Evolutionary conservation across 345 rosid genomes (phyloP), one percentile per base, ranked within the genome.

Genomic region (Zanthoxylum bungeanum): DNA sequence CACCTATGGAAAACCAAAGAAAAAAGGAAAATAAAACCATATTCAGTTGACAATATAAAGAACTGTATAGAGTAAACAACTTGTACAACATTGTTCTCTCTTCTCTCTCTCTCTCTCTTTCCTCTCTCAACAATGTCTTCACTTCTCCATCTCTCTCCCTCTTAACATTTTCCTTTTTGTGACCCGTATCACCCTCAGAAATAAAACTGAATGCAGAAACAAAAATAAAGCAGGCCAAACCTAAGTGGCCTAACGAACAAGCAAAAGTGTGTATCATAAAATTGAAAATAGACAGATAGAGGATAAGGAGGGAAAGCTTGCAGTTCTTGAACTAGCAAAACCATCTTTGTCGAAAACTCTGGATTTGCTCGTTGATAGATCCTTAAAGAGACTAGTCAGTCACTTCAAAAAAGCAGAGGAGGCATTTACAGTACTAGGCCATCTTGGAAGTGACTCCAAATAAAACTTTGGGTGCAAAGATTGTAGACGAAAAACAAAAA

Each of bases 1-100:
- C 93, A 73, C 96, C 97, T 86, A 44, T 64, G 5, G 22, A 52
- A 40, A 42, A 28, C 30, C 51, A 60, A 37, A 19, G 30, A 6
- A 36, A 60, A 25, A 55, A 34, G 10, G 19, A 62, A 58, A 47
- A 19, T 10, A 66, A 66, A 56, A 30, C 2, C 7, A 4, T 58
- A 58, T 21, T 33, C 53, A 66, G 51, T 25, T 42, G 53, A 16
- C 30, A 34, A 69, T 30, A 40, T 44, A 7, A 65, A 21, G 50
- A 42, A n/a, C 21, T 16, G 58, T 24, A 22, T 65, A 51, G 37
- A 64, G 9, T 52, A 51, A 12, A 37, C 50, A 55, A 68, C 50
- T 24, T 37, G 22, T 17, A 24, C 0, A 37, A 37, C 34, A 37
- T 16, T 37, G 24, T 37, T 39, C 9, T 39, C 33, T 24, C 34